These are phyloP conservation scores for Bisporella sp. DNA, from an alignment of 2,329 filamentous ascomycete genomes.

Conservation along the genomic window DNA sequence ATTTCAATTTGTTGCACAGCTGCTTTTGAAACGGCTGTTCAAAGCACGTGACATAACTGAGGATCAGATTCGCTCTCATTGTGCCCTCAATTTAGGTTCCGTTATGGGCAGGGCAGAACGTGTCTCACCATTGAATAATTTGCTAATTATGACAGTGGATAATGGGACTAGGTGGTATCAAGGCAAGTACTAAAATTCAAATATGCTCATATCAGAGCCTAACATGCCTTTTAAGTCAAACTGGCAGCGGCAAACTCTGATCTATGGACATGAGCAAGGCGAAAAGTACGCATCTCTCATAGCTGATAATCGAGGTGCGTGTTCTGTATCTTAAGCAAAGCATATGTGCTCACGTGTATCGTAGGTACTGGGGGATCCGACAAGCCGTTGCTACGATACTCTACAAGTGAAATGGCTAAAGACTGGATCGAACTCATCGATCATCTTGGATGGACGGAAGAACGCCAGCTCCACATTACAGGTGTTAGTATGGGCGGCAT, in stretches of 20 bases:
- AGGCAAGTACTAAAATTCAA: constrained; percentile 19
- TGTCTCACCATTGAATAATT: too few species aligned
- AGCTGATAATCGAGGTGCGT: constrained; percentile 66
- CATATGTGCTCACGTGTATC: constrained; percentile 3
- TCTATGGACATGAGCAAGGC: constrained; percentile 68
- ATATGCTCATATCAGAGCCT: not conserved
- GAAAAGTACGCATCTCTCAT: constrained; percentile 67
- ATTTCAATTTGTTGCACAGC: not conserved
- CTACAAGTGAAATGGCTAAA: constrained; percentile 76
- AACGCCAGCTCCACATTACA: constrained; percentile 57
- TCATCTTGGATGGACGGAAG: constrained; percentile 60
- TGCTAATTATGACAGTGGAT: constrained; percentile 53
- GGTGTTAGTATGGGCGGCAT: constrained; percentile 86
- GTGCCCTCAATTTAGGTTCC: too few species aligned
- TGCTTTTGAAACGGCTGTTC: not conserved
- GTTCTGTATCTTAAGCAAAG: not conserved
- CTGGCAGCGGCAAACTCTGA: constrained; percentile 78
- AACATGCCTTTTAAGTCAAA: constrained; percentile 37
- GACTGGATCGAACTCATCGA: constrained; percentile 66
- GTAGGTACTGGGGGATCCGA: constrained; percentile 66
- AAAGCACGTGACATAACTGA: constrained; percentile 12
- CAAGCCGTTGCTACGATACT: constrained; percentile 71
- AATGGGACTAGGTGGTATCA: constrained; percentile 69
- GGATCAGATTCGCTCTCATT: not conserved
- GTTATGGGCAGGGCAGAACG: too few species aligned